phyloP scores from a whole-genome alignment of 164 flowering plant genomes.

The Saururus chinensis region DNA sequence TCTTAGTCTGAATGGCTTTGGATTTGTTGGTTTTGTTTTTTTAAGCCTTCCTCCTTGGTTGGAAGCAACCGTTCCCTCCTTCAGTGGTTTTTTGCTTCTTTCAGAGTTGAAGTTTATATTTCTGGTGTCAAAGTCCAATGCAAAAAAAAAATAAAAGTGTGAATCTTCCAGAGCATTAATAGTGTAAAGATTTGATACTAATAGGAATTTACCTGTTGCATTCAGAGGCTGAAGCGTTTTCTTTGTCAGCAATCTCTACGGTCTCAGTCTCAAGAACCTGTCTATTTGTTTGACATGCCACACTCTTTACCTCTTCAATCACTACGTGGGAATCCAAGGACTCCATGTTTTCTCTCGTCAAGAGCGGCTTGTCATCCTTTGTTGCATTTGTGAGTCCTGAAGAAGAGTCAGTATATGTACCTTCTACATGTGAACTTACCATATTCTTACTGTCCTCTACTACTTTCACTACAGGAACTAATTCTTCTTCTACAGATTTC shows the following conservation, averaged over 20 bases:
- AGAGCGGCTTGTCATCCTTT: neutral
- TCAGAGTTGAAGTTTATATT: constrained; percentile 9
- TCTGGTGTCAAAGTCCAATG: constrained; percentile 20
- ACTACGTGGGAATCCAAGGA: too few species aligned
- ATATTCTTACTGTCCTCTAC: neutral
- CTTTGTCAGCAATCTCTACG: constrained; percentile 43
- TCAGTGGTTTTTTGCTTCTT: constrained; percentile 18
- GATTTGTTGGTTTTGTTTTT: constrained; percentile 68
- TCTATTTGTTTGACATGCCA: neutral
- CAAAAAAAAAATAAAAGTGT: neutral
- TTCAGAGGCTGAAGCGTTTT: constrained; percentile 39
- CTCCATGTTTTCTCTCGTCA: neutral
- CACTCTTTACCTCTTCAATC: too few species aligned
- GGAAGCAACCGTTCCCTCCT: constrained; percentile 21
- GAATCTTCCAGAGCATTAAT: neutral
- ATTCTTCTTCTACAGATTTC: neutral
- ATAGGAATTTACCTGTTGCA: constrained; percentile 4
- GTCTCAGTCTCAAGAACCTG: constrained; percentile 9
- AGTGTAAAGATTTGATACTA: neutral
- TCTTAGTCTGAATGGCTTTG: constrained; percentile 83
- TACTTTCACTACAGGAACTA: neutral
- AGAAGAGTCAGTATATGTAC: neutral
- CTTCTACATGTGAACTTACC: neutral
- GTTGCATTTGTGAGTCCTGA: neutral
- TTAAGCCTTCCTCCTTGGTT: constrained; percentile 32